Base-by-base conservation (phyloP, 1,284 basidiomycete species). In the Earliella scabrosa region DNA sequence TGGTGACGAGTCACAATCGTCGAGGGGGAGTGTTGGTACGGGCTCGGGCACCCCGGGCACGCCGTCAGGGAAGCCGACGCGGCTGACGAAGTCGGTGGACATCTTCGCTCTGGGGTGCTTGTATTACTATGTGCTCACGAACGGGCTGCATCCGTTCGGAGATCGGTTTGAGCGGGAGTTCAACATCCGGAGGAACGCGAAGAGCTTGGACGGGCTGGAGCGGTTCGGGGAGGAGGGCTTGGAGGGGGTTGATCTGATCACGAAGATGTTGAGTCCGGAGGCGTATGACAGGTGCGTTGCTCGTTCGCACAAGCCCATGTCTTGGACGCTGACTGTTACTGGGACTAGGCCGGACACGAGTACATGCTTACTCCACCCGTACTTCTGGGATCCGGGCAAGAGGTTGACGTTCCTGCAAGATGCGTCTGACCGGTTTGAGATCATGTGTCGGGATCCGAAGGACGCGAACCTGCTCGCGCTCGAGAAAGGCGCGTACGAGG, bases 371-470 rank as follows among this genome's bases (percentile, higher is more conserved):
- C 79, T 91, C 23, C 96, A 99, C 73, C 97, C 97, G 0, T 97
- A 94, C 80, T 99, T 98, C 79, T 99, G 97, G 97, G 88, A 92
- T 58, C 78, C 95, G 0, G 87, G 82, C 13, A 88, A 92, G 63
- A 84, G 96, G 32, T 78, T 99, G 2, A 87, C 84, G 45, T 99
- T 99, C 82, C 78, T 99, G 14, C 96, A 97, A 73, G 97, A 99
- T 63, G 93, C 95, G 0, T 98, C 95, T 0, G 97, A 99, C 73
- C 86, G 95, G 1, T 98, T 99, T 72, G 97, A 99, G 75, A 96
- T 95, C 69, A 97, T 99, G 93, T 92, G 90, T 64, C 83, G 91
- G 45, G 95, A 97, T 49, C 94, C 96, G 0, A 88, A 87, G 45
- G 92, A 97, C 50, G 77, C 84, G 0, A 82, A 87, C 50, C 80